Evolutionary conservation across 768 basidiomycete species (phyloP).

Genomic region (Tylopilus balloui): DNA sequence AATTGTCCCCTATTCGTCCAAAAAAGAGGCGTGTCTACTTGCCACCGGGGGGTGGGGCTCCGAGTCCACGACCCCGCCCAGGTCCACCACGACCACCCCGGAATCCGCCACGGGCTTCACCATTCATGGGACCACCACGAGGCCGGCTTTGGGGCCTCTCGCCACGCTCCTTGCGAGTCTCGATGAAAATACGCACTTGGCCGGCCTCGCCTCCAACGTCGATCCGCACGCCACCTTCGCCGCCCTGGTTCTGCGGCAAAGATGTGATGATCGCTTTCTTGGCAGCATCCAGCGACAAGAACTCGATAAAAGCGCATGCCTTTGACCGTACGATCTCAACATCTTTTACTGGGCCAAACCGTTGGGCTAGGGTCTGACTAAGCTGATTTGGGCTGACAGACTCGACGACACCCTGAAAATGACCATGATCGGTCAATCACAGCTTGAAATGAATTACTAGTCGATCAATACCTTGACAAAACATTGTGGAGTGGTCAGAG

Average conservation of each 20-base stretch:
- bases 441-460: background rate
- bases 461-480: conserved; percentile 77
- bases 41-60: conserved; percentile 27
- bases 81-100: conserved; percentile 43
- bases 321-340: conserved; percentile 84
- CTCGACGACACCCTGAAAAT: conserved; percentile 67
- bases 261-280: conserved; percentile 77
- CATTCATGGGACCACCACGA: conserved; percentile 53
- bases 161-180: conserved; percentile 87
- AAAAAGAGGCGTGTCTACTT: conserved; percentile 18
- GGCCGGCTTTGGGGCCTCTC: conserved; percentile 67
- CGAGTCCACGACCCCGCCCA: conserved; percentile 42
- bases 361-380: conserved; percentile 43
- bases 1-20: background rate
- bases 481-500: conserved; percentile 68
- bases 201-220: conserved; percentile 55
- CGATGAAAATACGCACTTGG: conserved; percentile 63
- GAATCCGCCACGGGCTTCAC: conserved; percentile 44
- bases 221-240: conserved; percentile 84
- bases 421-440: conserved; percentile 1
- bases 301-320: conserved; percentile 95
- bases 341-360: conserved; percentile 82
- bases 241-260: conserved; percentile 63
- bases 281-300: conserved; percentile 71
- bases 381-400: conserved; percentile 52